Conservation (phyloP, 148 eudicot genomes). For the Rhododendron simsii region DNA sequence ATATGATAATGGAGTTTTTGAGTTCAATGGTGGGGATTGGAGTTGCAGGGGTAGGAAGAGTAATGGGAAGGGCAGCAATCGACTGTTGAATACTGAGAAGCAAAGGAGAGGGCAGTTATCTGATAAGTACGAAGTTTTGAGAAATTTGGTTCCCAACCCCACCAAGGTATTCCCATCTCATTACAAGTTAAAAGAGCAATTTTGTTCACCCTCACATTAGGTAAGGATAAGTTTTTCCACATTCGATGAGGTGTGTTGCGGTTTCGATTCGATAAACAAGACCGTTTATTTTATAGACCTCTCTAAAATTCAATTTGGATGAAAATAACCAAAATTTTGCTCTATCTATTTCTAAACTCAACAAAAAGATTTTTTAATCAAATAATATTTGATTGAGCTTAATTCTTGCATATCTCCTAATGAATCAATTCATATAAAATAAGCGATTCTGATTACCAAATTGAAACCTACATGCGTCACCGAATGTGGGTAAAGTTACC, state of each 20-base stretch:
- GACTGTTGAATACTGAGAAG: constrained; percentile 70
- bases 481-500: neutral
- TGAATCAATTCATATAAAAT: neutral
- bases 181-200: neutral
- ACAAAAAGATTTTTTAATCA: neutral
- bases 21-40: constrained; percentile 33
- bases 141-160: constrained; percentile 57
- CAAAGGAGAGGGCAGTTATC: constrained; percentile 65
- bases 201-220: neutral
- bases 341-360: neutral
- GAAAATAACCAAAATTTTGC: too few relatives aligned
- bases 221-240: neutral
- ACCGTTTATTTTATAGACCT: neutral
- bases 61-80: constrained; percentile 44
- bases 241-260: neutral
- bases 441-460: too few relatives aligned
- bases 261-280: neutral
- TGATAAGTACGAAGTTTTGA: constrained; percentile 46
- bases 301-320: neutral
- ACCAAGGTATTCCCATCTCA: constrained; percentile 49
- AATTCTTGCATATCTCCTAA: neutral
- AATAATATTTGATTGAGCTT: neutral
- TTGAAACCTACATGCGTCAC: neutral
- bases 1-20: constrained; percentile 38
- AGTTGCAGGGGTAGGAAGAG: constrained; percentile 32